Evolutionary conservation across 225 moss, liverwort and hornwort genomes (phyloP).

Genomic region (Thuidium tamariscinum): DNA sequence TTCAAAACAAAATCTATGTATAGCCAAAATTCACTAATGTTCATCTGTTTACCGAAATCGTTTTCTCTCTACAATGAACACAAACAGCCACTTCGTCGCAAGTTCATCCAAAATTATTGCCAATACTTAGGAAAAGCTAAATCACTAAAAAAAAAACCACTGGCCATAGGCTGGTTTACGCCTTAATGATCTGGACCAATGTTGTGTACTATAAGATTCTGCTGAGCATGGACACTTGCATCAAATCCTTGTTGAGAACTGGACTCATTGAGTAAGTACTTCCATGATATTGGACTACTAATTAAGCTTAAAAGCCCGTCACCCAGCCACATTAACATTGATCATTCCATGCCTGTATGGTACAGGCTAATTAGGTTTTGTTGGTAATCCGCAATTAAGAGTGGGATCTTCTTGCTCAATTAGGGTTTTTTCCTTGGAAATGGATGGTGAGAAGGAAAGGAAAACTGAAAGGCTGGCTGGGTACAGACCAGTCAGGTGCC

Average conservation of each 20-base stretch:
- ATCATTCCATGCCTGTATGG: background rate
- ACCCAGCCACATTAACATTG: no score
- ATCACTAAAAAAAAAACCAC: no score
- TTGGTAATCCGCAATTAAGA: background rate
- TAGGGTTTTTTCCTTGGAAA: background rate
- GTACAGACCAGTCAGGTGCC: background rate
- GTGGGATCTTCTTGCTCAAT: background rate
- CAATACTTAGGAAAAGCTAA: no score
- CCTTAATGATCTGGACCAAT: background rate
- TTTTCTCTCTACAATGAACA: no score
- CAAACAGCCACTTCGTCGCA: no score
- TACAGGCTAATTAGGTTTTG: background rate
- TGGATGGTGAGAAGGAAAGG: background rate
- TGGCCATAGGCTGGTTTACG: no score
- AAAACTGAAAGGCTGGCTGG: no score
- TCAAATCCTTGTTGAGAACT: constrained; percentile 6
- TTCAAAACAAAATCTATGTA: no score
- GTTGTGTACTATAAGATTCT: background rate
- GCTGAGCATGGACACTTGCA: background rate
- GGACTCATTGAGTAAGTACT: background rate
- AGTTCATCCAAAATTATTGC: no score
- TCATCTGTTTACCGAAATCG: no score
- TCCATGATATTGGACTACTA: background rate
- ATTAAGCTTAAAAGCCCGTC: background rate
- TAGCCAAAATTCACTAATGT: no score